These are phyloP conservation scores for Talaromyces sp. DNA, from an alignment of 2,329 filamentous ascomycete species.

Conservation along the genomic window DNA sequence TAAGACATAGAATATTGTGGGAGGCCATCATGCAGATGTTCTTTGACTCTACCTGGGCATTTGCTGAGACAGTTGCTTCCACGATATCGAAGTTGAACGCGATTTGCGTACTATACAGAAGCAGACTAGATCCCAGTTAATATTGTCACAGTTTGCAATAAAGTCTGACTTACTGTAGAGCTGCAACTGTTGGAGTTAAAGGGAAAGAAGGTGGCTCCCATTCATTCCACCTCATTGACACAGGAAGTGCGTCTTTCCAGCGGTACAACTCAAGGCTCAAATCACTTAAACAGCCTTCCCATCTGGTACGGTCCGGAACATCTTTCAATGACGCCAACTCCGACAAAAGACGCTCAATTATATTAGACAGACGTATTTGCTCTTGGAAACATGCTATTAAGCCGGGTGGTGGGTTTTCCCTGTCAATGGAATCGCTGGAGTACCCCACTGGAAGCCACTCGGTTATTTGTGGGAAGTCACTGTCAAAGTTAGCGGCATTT, in stretches of 20 bases:
- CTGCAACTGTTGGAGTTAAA: background rate
- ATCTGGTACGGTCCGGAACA: background rate
- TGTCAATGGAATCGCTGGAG: background rate
- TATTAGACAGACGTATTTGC: background rate
- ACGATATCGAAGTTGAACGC: background rate
- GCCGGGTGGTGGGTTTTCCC: background rate
- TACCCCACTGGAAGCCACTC: background rate
- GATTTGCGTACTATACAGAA: background rate
- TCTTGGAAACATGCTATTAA: background rate
- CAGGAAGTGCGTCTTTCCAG: background rate
- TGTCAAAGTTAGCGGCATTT: background rate
- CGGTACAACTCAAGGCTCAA: background rate
- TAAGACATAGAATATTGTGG: background rate
- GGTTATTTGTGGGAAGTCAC: background rate
- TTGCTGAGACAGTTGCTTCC: background rate
- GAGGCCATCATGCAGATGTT: background rate
- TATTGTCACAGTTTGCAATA: no score
- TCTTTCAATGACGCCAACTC: background rate
- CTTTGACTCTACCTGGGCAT: background rate
- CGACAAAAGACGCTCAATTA: background rate
- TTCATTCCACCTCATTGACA: background rate
- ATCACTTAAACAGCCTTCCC: background rate
- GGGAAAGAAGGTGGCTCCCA: background rate
- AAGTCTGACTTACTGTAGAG: background rate
- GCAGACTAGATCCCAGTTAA: no score